These are phyloP conservation scores for Aspergillus thermomutatus DNA, from an alignment of 2,329 filamentous ascomycete species.

Conservation along the genomic window DNA sequence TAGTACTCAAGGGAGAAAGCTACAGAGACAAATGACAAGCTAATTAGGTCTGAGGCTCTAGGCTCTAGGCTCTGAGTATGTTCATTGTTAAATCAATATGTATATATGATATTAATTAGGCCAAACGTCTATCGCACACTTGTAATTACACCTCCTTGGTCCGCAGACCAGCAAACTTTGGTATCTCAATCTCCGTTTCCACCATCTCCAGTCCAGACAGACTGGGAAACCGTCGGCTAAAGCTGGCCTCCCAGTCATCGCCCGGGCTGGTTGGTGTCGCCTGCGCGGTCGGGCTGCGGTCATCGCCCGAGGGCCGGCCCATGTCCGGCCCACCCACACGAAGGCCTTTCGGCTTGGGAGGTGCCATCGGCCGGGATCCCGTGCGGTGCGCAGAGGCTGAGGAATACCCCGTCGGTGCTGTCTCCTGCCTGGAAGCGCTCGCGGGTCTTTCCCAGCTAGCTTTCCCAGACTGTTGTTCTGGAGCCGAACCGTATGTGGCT, in stretches of 20 bases:
- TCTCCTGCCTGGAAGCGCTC: slow-evolving; percentile 15
- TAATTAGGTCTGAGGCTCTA: neutral
- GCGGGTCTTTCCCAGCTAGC: slow-evolving; percentile 16
- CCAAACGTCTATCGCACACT: slow-evolving; percentile 7
- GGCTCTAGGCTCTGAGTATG: too few relatives aligned
- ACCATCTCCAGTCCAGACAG: slow-evolving; percentile 83
- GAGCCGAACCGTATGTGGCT: slow-evolving; percentile 15
- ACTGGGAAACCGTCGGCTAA: slow-evolving; percentile 83
- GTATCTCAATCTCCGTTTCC: slow-evolving; percentile 60
- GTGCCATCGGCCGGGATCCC: slow-evolving; percentile 50
- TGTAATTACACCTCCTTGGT: slow-evolving; percentile 41
- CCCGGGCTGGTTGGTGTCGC: slow-evolving; percentile 22
- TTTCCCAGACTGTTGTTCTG: slow-evolving; percentile 7
- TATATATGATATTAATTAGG: slow-evolving; percentile 6
- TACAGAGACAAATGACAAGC: neutral
- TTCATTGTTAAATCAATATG: neutral
- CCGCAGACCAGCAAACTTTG: slow-evolving; percentile 34
- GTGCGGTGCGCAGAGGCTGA: slow-evolving; percentile 23
- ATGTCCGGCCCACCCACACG: slow-evolving; percentile 42
- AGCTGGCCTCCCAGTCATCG: slow-evolving; percentile 67
- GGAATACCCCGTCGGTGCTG: slow-evolving; percentile 17
- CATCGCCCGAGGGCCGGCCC: slow-evolving; percentile 13
- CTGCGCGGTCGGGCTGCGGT: slow-evolving; percentile 27
- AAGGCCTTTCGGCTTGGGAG: slow-evolving; percentile 60
- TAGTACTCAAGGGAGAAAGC: neutral